These are phyloP conservation scores for Aspergillus ochraceoroseus DNA, from an alignment of 2,329 filamentous ascomycete genomes.

Conservation along the genomic window DNA sequence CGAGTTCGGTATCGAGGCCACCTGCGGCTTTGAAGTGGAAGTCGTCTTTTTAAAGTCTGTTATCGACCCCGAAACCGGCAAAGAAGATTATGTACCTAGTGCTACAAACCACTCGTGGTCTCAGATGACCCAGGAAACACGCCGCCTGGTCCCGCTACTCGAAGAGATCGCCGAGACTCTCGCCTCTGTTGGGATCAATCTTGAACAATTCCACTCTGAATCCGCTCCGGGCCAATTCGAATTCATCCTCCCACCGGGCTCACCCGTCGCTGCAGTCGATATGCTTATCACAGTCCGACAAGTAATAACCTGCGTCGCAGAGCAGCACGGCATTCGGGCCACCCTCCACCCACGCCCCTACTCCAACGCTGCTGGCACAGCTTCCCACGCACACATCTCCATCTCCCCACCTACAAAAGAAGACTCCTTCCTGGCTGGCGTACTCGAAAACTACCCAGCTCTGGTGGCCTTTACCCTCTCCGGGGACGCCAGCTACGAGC, in stretches of 20 bases:
- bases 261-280: conserved; percentile 65
- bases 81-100: conserved; percentile 43
- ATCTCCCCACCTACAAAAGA: conserved; percentile 54
- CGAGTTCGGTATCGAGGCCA: conserved; percentile 53
- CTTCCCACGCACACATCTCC: conserved; percentile 60
- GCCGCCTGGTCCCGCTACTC: conserved; percentile 54
- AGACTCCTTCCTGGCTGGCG: conserved; percentile 63
- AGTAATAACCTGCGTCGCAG: conserved; percentile 61
- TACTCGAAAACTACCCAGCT: conserved; percentile 61
- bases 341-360: conserved; percentile 69
- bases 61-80: conserved; percentile 26
- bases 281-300: conserved; percentile 66
- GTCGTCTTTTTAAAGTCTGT: conserved; percentile 61
- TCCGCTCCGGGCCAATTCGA: conserved; percentile 71
- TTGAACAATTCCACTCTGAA: conserved; percentile 72
- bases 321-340: conserved; percentile 58
- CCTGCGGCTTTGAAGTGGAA: conserved; percentile 77
- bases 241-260: conserved; percentile 61
- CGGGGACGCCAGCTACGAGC: conserved; percentile 62
- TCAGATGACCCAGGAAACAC: conserved; percentile 58
- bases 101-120: conserved; percentile 67
- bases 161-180: conserved; percentile 62
- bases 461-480: conserved; percentile 67
- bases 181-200: conserved; percentile 56
- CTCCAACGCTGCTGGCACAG: conserved; percentile 55